These are phyloP conservation scores for Apocynum venetum DNA, from an alignment of 257 asterid species.

Conservation along the genomic window DNA sequence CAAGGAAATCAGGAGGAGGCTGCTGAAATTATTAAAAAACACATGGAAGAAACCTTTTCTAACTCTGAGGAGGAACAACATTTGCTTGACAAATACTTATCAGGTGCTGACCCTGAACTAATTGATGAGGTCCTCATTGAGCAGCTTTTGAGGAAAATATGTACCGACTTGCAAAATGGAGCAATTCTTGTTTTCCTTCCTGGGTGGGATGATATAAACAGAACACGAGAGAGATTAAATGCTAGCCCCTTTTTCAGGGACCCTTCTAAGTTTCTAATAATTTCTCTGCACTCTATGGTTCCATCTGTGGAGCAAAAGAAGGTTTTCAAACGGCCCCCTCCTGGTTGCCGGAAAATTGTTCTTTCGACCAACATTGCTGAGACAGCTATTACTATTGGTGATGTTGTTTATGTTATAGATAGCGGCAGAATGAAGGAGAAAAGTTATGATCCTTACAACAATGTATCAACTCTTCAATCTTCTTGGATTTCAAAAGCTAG, in stretches of 20 bases:
- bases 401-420: slow-evolving; percentile 89
- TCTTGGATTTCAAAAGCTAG: slow-evolving; percentile 97
- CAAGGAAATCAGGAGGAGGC: slow-evolving; percentile 49
- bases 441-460: slow-evolving; percentile 76
- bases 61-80: slow-evolving; percentile 41
- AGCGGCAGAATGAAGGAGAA: slow-evolving; percentile 94
- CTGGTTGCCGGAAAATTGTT: slow-evolving; percentile 79
- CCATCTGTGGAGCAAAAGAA: slow-evolving; percentile 79
- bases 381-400: slow-evolving; percentile 88
- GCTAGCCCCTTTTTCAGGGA: slow-evolving; percentile 64
- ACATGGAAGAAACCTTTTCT: slow-evolving; percentile 44
- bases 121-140: slow-evolving; percentile 79
- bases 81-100: slow-evolving; percentile 70
- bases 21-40: slow-evolving; percentile 60
- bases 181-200: slow-evolving; percentile 92
- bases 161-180: slow-evolving; percentile 62
- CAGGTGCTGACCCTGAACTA: slow-evolving; percentile 59
- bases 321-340: slow-evolving; percentile 61
- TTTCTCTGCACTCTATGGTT: slow-evolving; percentile 83
- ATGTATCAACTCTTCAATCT: slow-evolving; percentile 86
- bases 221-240: slow-evolving; percentile 52
- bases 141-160: slow-evolving; percentile 64
- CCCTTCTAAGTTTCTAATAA: slow-evolving; percentile 48
- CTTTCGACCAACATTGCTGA: slow-evolving; percentile 97
- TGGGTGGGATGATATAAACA: slow-evolving; percentile 91